A percentile compares a stretch with the other conserved stretches of the same genome.
Conservation (phyloP, 164 flowering plant genomes). For the Saururus chinensis region DNA sequence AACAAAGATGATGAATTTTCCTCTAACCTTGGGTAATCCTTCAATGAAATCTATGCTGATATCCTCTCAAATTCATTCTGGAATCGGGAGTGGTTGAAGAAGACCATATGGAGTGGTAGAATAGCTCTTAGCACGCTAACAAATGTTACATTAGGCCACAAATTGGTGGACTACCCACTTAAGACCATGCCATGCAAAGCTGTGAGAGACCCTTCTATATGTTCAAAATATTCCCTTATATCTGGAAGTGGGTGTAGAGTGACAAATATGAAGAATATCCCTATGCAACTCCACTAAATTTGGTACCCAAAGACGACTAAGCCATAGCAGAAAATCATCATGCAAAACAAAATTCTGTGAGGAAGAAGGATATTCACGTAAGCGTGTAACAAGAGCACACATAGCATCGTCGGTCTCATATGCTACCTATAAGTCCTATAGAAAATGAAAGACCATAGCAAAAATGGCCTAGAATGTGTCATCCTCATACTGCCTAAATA, state of each 20-base stretch:
- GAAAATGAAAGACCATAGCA: too few species aligned
- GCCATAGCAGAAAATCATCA: background rate
- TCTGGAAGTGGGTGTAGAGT: too few species aligned
- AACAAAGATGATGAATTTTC: too few species aligned
- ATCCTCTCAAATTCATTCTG: slow-evolving; percentile 3
- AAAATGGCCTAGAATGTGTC: too few species aligned
- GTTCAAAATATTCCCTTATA: background rate
- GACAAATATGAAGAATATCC: background rate
- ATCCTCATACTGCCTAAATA: background rate
- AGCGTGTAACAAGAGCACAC: background rate
- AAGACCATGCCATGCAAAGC: background rate
- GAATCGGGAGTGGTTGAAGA: slow-evolving; percentile 11
- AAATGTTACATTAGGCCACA: background rate
- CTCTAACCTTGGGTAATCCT: too few species aligned
- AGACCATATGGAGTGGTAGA: background rate
- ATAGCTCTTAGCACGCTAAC: slow-evolving; percentile 1
- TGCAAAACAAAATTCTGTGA: background rate
- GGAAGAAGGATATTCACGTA: background rate
- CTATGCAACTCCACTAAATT: background rate
- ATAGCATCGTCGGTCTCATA: too few species aligned
- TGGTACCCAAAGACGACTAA: background rate
- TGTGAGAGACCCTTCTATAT: background rate
- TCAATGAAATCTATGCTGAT: slow-evolving; percentile 7
- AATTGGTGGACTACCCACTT: background rate
- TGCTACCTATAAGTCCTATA: too few species aligned